phyloP scores from a whole-genome alignment of 768 basidiomycete species.

The Naganishia vishniacii region DNA sequence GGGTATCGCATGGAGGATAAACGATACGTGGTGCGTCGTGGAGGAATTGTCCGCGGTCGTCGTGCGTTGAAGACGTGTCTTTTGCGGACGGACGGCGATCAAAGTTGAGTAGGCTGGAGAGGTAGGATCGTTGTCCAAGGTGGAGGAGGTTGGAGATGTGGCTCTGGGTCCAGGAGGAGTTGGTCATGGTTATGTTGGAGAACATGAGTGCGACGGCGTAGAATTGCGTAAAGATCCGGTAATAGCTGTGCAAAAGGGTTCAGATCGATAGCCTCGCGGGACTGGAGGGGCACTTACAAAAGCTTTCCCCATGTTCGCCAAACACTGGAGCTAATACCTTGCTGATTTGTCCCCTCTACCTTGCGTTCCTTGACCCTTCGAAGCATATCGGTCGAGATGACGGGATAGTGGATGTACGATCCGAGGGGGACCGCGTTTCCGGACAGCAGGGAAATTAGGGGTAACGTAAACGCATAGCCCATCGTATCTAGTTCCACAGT shows the following conservation, averaged over 20 bases:
- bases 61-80: not conserved
- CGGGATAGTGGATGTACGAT: constrained; percentile 94
- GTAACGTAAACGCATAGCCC: constrained; percentile 95
- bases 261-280: not conserved
- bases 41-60: not conserved
- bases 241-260: constrained; percentile 43
- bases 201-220: constrained; percentile 70
- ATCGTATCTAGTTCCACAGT: constrained; percentile 67
- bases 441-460: constrained; percentile 62
- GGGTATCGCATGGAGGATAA: constrained; percentile 88
- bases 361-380: constrained; percentile 53
- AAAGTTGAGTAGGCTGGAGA: constrained; percentile 35
- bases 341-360: constrained; percentile 36
- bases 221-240: constrained; percentile 75
- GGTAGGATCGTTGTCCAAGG: constrained; percentile 25
- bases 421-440: constrained; percentile 62
- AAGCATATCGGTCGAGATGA: constrained; percentile 91
- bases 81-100: not conserved
- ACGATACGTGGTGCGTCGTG: constrained; percentile 53
- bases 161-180: constrained; percentile 87
- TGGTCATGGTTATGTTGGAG: constrained; percentile 70
- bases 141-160: constrained; percentile 72
- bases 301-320: constrained; percentile 62
- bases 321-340: constrained; percentile 53
- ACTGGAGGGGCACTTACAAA: constrained; percentile 50